Percentiles rank a stretch among this genome's conserved stretches.
Conservation (phyloP, 192 early-diverging fungal species). For the Glomus cerebriforme region DNA sequence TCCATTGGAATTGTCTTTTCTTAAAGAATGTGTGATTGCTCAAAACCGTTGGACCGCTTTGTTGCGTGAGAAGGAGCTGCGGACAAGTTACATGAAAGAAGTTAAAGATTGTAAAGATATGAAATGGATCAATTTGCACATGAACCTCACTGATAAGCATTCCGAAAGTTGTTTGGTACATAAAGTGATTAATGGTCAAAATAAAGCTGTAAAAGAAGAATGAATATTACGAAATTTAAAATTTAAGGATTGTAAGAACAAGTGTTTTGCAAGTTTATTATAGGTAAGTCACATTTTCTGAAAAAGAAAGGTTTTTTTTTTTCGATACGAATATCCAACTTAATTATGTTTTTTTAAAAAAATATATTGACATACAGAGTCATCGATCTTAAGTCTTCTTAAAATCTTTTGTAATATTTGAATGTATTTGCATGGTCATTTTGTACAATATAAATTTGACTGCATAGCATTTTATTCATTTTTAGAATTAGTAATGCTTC, state of each 20-base stretch:
- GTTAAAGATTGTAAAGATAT: neutral
- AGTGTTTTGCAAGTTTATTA: neutral
- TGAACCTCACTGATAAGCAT: neutral
- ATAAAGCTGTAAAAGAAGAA: neutral
- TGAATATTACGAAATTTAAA: neutral
- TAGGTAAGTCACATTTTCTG: neutral
- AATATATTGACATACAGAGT: neutral
- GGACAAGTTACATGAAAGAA: neutral
- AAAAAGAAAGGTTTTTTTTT: neutral
- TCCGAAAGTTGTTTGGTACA: neutral
- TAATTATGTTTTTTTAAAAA: no score
- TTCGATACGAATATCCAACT: neutral
- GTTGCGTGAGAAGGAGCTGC: neutral
- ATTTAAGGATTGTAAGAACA: no score
- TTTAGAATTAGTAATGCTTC: no score
- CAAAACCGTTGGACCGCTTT: neutral
- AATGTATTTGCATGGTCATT: neutral
- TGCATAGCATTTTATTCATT: no score
- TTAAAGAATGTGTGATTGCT: neutral
- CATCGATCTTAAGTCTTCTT: neutral
- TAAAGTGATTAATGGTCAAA: neutral
- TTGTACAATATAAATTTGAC: neutral
- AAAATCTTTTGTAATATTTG: neutral
- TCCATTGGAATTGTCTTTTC: neutral
- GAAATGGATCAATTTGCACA: neutral